A percentile compares a stretch with the other conserved stretches of the same genome.
These are phyloP conservation scores for Kregervanrija delftensis DNA, from an alignment of 805 yeast species.

Conservation along the genomic window DNA sequence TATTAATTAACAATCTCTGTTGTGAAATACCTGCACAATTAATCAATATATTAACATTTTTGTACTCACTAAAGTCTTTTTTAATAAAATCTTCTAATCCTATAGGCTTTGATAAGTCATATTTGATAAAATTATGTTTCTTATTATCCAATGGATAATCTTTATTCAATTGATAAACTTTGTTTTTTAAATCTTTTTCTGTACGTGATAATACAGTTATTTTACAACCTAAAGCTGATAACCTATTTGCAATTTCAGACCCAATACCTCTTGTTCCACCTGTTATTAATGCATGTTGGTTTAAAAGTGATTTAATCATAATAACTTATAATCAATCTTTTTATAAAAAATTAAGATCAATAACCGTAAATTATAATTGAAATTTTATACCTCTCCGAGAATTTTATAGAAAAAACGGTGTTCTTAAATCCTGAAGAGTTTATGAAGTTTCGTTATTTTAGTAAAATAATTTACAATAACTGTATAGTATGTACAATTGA, in stretches of 20 bases:
- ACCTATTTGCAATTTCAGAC: constrained; percentile 39
- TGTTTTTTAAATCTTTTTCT: constrained; percentile 26
- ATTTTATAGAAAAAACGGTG: no score
- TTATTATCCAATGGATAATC: constrained; percentile 7
- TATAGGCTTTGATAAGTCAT: constrained; percentile 26
- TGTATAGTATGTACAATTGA: no score
- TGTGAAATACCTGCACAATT: constrained; percentile 69
- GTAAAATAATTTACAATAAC: no score
- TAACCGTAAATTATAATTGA: no score
- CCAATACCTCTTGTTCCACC: constrained; percentile 75
- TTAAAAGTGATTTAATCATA: constrained; percentile 1
- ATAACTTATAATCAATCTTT: no score
- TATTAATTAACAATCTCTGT: constrained; percentile 39
- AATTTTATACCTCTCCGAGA: no score
- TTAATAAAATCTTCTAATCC: constrained; percentile 10
- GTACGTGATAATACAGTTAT: constrained; percentile 48
- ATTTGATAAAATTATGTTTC: constrained; percentile 27
- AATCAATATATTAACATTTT: constrained; percentile 39
- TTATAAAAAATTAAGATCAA: no score
- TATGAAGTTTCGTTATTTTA: no score
- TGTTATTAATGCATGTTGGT: constrained; percentile 42
- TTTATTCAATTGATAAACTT: constrained; percentile 16
- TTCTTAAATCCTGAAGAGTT: no score
- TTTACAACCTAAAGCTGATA: constrained; percentile 46
- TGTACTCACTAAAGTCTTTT: constrained; percentile 22